Evolutionary conservation across 441 rosid genomes (phyloP).

Genomic region (Macaranga tanarius): DNA sequence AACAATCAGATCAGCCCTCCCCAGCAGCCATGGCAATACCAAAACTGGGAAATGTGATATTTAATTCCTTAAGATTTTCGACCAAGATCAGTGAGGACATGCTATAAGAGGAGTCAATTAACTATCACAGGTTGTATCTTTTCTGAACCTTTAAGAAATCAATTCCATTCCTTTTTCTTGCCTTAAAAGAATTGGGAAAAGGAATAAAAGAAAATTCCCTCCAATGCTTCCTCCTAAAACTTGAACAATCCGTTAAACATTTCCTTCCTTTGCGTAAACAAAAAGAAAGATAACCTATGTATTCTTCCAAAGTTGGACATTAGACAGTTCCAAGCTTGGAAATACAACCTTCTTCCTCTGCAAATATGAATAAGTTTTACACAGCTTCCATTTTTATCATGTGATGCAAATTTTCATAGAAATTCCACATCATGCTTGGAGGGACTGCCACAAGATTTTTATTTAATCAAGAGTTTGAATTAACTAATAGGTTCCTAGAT

Average conservation of each 20-base stretch:
- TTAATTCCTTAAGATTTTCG: neutral
- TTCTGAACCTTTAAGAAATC: neutral
- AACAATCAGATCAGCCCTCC: neutral
- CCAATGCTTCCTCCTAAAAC: neutral
- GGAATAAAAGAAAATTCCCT: neutral
- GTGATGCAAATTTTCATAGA: neutral
- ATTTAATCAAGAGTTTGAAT: neutral
- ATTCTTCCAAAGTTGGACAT: neutral
- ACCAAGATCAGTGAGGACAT: neutral
- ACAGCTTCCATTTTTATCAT: neutral
- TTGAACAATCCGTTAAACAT: neutral
- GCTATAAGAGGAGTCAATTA: neutral
- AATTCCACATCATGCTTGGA: neutral
- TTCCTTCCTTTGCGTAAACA: neutral
- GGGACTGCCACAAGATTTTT: neutral
- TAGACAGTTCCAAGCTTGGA: neutral
- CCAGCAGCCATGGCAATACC: too few species aligned
- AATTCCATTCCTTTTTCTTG: neutral
- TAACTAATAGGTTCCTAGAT: slow-evolving; percentile 3
- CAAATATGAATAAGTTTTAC: neutral
- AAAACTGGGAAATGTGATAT: neutral
- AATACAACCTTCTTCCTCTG: neutral
- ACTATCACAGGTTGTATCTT: neutral
- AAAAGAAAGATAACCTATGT: neutral
- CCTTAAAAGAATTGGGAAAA: neutral